phyloP scores from a whole-genome alignment of 2,329 filamentous ascomycete species.

The Bipolaris bicolor region DNA sequence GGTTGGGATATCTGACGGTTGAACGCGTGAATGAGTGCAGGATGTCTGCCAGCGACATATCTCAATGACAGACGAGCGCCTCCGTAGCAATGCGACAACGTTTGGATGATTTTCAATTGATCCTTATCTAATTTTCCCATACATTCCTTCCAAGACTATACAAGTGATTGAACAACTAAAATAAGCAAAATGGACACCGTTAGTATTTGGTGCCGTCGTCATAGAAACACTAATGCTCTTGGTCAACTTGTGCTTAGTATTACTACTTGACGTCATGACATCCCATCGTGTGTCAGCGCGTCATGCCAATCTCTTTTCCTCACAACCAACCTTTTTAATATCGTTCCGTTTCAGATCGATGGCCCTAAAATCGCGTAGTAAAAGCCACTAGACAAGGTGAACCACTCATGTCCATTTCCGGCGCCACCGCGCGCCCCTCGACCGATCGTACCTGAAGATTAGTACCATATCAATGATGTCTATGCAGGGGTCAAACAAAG shows the following conservation, averaged over 20 bases:
- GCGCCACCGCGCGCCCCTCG: neutral
- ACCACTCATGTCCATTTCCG: slow-evolving; percentile 2
- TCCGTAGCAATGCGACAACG: slow-evolving; percentile 16
- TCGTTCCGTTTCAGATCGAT: slow-evolving; percentile 9
- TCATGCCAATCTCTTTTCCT: slow-evolving; percentile 6
- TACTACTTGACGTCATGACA: slow-evolving; percentile 14
- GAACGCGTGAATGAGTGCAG: slow-evolving; percentile 12
- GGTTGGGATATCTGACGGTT: slow-evolving; percentile 12
- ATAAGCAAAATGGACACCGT: neutral
- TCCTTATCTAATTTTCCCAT: neutral
- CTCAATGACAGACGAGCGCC: slow-evolving; percentile 10
- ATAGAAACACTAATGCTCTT: neutral
- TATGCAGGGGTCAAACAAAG: slow-evolving; percentile 14
- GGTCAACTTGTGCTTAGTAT: neutral
- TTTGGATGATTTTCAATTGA: slow-evolving; percentile 9
- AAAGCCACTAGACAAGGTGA: neutral
- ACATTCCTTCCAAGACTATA: neutral
- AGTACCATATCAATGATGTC: slow-evolving; percentile 22
- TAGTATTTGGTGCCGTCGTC: neutral
- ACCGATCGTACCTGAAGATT: slow-evolving; percentile 21
- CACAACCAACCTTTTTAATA: slow-evolving; percentile 5
- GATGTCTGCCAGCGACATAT: slow-evolving; percentile 14
- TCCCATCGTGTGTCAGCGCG: neutral
- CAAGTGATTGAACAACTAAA: neutral
- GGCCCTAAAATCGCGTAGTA: neutral